A percentile compares a stretch with the other conserved stretches of the same genome.
These are phyloP conservation scores for Cryoendolithus antarcticus DNA, from an alignment of 2,329 filamentous ascomycete species.

Conservation along the genomic window DNA sequence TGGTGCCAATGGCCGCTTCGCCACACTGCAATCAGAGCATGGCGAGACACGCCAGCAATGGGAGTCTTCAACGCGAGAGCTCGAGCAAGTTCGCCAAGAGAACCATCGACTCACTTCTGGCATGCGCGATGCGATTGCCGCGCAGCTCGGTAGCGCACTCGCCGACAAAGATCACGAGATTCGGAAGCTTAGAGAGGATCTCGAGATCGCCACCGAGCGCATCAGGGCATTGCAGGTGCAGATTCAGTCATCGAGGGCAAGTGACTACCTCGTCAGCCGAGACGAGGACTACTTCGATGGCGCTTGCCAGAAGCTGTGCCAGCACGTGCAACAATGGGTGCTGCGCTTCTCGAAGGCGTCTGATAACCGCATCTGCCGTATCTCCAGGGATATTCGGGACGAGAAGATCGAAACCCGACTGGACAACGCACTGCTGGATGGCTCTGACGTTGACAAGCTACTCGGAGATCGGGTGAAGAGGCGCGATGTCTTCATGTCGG, in stretches of 20 bases:
- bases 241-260: conserved; percentile 42
- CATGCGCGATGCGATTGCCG: conserved; percentile 49
- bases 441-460: conserved; percentile 80
- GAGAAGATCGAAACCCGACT: conserved; percentile 89
- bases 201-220: conserved; percentile 56
- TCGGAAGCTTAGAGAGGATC: conserved; percentile 60
- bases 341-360: conserved; percentile 96
- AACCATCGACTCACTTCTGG: conserved; percentile 50
- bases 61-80: conserved; percentile 49
- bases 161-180: conserved; percentile 78
- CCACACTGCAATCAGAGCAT: conserved; percentile 54
- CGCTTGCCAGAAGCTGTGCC: conserved; percentile 86
- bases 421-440: conserved; percentile 88
- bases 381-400: conserved; percentile 73
- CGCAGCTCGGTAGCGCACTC: conserved; percentile 53
- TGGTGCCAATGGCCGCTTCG: conserved; percentile 62
- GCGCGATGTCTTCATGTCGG: conserved; percentile 93
- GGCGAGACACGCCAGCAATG: conserved; percentile 40
- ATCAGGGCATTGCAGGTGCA: conserved; percentile 48
- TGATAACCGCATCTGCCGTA: conserved; percentile 74
- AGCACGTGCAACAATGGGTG: conserved; percentile 96
- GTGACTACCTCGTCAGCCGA: conserved; percentile 65
- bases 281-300: conserved; percentile 94
- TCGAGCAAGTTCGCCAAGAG: conserved; percentile 54
- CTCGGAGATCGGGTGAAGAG: conserved; percentile 77